Conservation (phyloP, 2,329 filamentous ascomycete species). For the Beauveria rudraprayagi region DNA sequence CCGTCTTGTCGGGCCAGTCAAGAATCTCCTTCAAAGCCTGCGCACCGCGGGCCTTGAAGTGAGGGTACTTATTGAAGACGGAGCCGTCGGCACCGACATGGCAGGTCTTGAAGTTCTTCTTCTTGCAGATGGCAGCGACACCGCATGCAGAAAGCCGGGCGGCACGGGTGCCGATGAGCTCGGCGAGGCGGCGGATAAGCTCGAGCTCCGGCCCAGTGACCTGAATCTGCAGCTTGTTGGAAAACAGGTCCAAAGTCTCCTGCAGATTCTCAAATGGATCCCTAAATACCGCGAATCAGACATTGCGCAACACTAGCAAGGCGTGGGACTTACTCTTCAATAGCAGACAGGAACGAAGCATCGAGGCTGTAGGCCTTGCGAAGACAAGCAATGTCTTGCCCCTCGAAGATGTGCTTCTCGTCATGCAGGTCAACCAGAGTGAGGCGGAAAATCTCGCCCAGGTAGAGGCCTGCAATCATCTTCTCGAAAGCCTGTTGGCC, state of each 20-base stretch:
- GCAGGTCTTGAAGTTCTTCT: slow-evolving; percentile 81
- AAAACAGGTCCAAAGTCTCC: slow-evolving; percentile 78
- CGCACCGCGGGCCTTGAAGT: slow-evolving; percentile 91
- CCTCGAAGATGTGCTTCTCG: slow-evolving; percentile 68
- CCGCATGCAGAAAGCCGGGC: slow-evolving; percentile 90
- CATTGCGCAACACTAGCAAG: background rate
- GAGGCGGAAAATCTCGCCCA: slow-evolving; percentile 90
- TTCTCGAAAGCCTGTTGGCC: slow-evolving; percentile 96
- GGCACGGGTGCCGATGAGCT: slow-evolving; percentile 89
- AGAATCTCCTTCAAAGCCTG: slow-evolving; percentile 88
- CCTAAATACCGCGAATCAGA: slow-evolving; percentile 32
- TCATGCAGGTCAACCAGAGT: slow-evolving; percentile 80
- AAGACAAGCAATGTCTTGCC: slow-evolving; percentile 71
- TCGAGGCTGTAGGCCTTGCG: slow-evolving; percentile 85
- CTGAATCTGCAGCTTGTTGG: slow-evolving; percentile 62
- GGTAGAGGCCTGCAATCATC: slow-evolving; percentile 92
- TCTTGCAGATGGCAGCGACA: slow-evolving; percentile 92
- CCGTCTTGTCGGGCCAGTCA: slow-evolving; percentile 72
- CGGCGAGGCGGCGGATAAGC: slow-evolving; percentile 78
- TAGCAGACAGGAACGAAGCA: slow-evolving; percentile 83
- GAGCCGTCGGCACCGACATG: slow-evolving; percentile 96
- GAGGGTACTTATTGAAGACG: slow-evolving; percentile 98
- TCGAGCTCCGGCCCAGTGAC: slow-evolving; percentile 75
- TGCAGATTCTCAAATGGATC: slow-evolving; percentile 93
- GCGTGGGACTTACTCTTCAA: slow-evolving; percentile 65